Percentiles rank a stretch among this genome's conserved stretches.
These are phyloP conservation scores for Arachis stenosperma DNA, from an alignment of 306 rosid genomes.

Conservation along the genomic window DNA sequence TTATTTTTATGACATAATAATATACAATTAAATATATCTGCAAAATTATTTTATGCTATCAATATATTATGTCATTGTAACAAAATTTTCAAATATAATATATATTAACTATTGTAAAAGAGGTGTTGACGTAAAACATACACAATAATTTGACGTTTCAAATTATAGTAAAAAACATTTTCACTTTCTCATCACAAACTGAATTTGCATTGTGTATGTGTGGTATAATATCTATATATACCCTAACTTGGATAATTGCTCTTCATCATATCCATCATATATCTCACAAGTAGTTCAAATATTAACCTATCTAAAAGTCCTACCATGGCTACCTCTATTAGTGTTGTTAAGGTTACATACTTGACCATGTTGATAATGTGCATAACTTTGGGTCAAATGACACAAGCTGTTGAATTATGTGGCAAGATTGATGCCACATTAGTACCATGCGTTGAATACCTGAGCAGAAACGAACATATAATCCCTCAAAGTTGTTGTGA, in stretches of 20 bases:
- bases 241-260: not conserved
- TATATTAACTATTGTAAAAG: too few relatives aligned
- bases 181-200: too few relatives aligned
- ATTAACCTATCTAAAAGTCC: not conserved
- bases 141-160: too few relatives aligned
- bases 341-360: not conserved
- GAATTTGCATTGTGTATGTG: too few relatives aligned
- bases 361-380: not conserved
- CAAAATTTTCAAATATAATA: too few relatives aligned
- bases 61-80: too few relatives aligned
- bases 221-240: not conserved
- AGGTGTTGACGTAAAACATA: too few relatives aligned
- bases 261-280: not conserved
- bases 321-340: not conserved
- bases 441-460: not conserved
- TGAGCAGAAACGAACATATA: not conserved
- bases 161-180: too few relatives aligned
- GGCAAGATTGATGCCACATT: not conserved
- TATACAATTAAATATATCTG: too few relatives aligned
- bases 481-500: not conserved
- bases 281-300: not conserved
- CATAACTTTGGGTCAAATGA: not conserved
- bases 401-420: not conserved
- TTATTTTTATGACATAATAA: too few relatives aligned
- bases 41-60: too few relatives aligned